Conservation (phyloP, 31 red algal species). For the Asparagopsis taxiformis region DNA sequence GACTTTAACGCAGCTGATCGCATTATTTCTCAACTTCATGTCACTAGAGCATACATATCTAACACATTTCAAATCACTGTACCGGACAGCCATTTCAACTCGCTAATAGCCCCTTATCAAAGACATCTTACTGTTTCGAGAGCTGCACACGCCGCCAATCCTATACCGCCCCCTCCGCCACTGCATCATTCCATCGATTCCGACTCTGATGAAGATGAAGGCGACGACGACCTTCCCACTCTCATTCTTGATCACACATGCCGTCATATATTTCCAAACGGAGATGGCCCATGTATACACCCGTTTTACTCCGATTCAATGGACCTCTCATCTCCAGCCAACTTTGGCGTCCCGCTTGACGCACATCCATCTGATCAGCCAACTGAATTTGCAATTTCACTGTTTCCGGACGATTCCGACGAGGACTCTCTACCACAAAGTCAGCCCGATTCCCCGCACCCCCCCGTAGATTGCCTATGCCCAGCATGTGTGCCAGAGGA, state of each 20-base stretch:
- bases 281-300: slow-evolving; percentile 27
- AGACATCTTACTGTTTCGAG: slow-evolving; percentile 11
- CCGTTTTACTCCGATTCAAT: too few species aligned
- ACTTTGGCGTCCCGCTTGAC: too few species aligned
- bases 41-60: slow-evolving; percentile 2
- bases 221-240: slow-evolving; percentile 12
- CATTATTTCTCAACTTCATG: background rate
- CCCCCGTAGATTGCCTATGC: too few species aligned
- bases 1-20: slow-evolving; percentile 15
- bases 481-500: too few species aligned
- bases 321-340: too few species aligned
- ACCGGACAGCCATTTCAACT: background rate
- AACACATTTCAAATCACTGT: background rate
- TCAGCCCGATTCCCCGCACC: too few species aligned
- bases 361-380: too few species aligned
- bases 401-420: too few species aligned
- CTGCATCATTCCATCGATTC: slow-evolving; percentile 6
- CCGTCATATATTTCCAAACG: slow-evolving; percentile 22
- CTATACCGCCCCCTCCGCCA: background rate
- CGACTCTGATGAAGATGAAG: slow-evolving; percentile 7
- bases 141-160: background rate
- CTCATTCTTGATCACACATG: slow-evolving; percentile 20
- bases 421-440: too few species aligned
- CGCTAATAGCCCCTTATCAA: slow-evolving; percentile 24
- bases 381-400: too few species aligned